Evolutionary conservation across 495 filamentous ascomycete species (phyloP), one percentile per base, ranked within the genome.

Genomic region (Aspergillus bertholletiae): DNA sequence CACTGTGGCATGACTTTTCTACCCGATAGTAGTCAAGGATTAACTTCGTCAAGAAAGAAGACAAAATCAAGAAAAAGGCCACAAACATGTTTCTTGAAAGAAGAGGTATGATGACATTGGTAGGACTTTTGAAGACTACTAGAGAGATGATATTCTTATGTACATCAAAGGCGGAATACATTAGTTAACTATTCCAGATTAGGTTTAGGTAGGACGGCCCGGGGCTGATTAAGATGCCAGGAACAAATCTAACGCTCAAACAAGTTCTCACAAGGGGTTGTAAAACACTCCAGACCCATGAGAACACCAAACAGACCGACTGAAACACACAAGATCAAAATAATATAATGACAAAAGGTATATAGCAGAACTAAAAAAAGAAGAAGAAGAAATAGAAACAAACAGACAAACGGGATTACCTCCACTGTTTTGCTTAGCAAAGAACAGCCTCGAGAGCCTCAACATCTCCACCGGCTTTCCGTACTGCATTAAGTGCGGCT

Each of bases 381-480:
- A 49, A 45, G 48, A 37, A 55, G 54, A 59, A 49, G 35, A 8
- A 7, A 43, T 18, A 2, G n/a, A 15, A 1, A 12, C 21, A 53
- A 51, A 15, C 47, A 53, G 39, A 47, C 7, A 12, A n/a, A 20
- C n/a, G 18, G 35, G 26, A 53, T 53, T 46, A 20, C 28, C 55
- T 49, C 35, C 12, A n/a, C n/a, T n/a, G n/a, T n/a, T n/a, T 8
- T 41, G 46, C 68, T 49, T 53, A 75, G 57, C 70, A 72, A 8
- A 78, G 49, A n/a, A 74, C 72, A 54, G 74, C 73, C 58, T 78
- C 74, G 49, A 86, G 66, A 48, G 71, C 70, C 53, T 79, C 77
- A 46, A 84, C 74, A 70, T 96, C 90, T 5, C 90, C 93, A 0
- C 93, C 93, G 3, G 86, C 88, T 28, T 86, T 90, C 55, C 81